Evolutionary conservation across 805 yeast genomes (phyloP).

Genomic region (Barnettozyma populi): DNA sequence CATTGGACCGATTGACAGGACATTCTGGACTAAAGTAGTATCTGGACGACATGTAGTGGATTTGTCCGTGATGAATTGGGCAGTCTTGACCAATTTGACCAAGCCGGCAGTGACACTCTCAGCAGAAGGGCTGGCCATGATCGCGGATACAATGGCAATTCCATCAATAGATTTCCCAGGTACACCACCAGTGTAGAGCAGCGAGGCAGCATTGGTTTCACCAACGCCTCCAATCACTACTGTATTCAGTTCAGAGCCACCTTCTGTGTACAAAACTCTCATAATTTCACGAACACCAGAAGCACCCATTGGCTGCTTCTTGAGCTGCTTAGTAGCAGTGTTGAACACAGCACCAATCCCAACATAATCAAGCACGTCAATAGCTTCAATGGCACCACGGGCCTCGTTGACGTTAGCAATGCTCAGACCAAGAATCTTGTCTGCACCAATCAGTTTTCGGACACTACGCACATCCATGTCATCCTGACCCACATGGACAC

Average conservation of each 20-base stretch:
- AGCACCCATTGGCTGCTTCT: slow-evolving; percentile 59
- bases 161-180: slow-evolving; percentile 59
- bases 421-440: slow-evolving; percentile 76
- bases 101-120: slow-evolving; percentile 40
- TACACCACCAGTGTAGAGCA: slow-evolving; percentile 43
- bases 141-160: slow-evolving; percentile 84
- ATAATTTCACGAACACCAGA: slow-evolving; percentile 56
- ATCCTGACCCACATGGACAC: slow-evolving; percentile 89
- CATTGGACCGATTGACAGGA: slow-evolving; percentile 42
- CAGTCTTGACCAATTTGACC: slow-evolving; percentile 23
- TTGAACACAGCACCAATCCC: slow-evolving; percentile 80
- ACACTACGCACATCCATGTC: slow-evolving; percentile 61
- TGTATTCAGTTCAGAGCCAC: slow-evolving; percentile 40
- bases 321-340: slow-evolving; percentile 63
- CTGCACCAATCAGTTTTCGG: slow-evolving; percentile 61
- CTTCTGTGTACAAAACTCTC: slow-evolving; percentile 35
- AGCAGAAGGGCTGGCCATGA: slow-evolving; percentile 61
- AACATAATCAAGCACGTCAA: slow-evolving; percentile 59
- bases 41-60: background rate
- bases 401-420: slow-evolving; percentile 58
- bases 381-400: slow-evolving; percentile 37
- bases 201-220: slow-evolving; percentile 52
- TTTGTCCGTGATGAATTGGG: background rate
- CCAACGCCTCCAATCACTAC: slow-evolving; percentile 83
- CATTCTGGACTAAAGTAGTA: slow-evolving; percentile 19